Base-by-base conservation (phyloP, 2,329 filamentous ascomycete species). In the Parafenestella ontariensis region DNA sequence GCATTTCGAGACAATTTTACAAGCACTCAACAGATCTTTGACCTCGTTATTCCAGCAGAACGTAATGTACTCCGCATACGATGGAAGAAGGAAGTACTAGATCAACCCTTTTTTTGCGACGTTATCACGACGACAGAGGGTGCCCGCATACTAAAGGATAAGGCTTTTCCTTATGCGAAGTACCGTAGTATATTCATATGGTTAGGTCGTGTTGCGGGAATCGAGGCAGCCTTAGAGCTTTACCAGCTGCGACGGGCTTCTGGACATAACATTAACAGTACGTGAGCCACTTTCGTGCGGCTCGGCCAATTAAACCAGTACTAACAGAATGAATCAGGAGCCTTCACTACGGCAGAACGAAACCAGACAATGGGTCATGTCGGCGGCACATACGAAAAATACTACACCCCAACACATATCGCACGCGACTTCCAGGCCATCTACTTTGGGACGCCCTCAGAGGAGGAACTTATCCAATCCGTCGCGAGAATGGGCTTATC, bases 391-490 rank as follows among this genome's bases (percentile, higher is more conserved):
- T 63, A 63, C 39, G 42, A 63, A 34, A 63, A 51, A 46, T 59
- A 59, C 42, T 62, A 62, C 40, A 62, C 51, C 40, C 57, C 28
- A 52, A 63, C 52, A 18, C 33, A 63, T 53, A 60, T 64, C 48
- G 39, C 48, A 21, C 43, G 46, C 31, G 37, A 64, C 49, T 64
- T 61, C 37, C 26, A 64, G 28, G 49, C 50, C 29, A 59, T 61
- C 48, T 64, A 64, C 50, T 64, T 64, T 54, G 24, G 50, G 42
- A 64, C 49, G 46, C 51, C 46, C 29, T 49, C 21, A 48, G 45
- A 64, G 54, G 56, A 59, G 26, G 43, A 53, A 28, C 58, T 65
- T 20, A 61, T 65, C 34, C 11, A 56, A 55, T 63, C 60, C 47
- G 47, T 65, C 46, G 46, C 50, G 42, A 43, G 53, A 1, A 65